Evolutionary conservation across 306 rosid genomes (phyloP), one percentile per base, ranked within the genome.

Genomic region (Trifolium dubium): DNA sequence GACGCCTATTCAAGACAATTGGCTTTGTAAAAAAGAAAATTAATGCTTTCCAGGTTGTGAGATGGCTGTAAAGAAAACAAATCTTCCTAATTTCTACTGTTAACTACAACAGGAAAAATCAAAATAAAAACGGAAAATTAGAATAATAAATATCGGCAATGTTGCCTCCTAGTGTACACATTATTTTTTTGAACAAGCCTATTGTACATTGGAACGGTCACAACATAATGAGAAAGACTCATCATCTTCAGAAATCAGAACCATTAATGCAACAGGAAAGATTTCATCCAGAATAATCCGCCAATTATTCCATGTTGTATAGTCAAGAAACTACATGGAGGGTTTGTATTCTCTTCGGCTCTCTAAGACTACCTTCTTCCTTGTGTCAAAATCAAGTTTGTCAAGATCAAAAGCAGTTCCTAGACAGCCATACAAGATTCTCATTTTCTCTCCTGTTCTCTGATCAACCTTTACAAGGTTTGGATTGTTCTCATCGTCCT

Each of bases 391-490:
- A 83, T 95, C 99, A 78, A 95, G 67, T 80, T 89, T 90, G 67
- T 95, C 99, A 17, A 95, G 82, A 80, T 95, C 99, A 77, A 84
- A 85, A 72, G 89, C 97, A 64, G 93, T 90, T 72, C 91, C 96
- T 51, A 94, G 87, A 89, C 90, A 88, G 65, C 97, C 99, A 85
- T 90, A 95, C 59, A 95, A 87, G 73, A 95, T 65, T 85, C 91
- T 86, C 80, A 81, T 88, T 78, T 79, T 95, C 74, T 92, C 98
- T 71, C 90, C 85, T 6, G 68, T 85, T 78, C 76, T 90, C 80
- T 88, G 96, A 39, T 89, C 93, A 11, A 82, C 73, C 85, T 70
- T 85, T 54, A 95, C 87, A 71, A 95, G 92, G 86, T 92, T 84
- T 6, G 93, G 88, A 79, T 95, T 88, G 79, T 87, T 95, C 75